Conservation (phyloP, 352 stramenopile genomes). For the Phytophthora niederhauseri region DNA sequence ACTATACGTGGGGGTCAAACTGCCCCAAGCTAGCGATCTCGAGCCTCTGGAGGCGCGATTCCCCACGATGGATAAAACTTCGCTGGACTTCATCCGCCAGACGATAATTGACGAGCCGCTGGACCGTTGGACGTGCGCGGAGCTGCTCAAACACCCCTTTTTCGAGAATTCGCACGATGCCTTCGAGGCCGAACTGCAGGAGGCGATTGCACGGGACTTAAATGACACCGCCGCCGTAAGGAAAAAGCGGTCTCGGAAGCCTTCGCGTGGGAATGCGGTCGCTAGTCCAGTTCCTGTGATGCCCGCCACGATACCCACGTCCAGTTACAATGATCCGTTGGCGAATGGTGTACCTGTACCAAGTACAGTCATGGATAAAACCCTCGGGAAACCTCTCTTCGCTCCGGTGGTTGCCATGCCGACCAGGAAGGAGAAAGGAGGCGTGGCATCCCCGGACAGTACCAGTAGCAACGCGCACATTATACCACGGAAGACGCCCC, state of each 20-base stretch:
- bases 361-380: slow-evolving; percentile 20
- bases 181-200: slow-evolving; percentile 74
- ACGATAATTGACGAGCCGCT: slow-evolving; percentile 82
- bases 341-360: neutral
- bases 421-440: slow-evolving; percentile 32
- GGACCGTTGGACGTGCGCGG: slow-evolving; percentile 79
- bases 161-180: slow-evolving; percentile 59
- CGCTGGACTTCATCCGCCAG: slow-evolving; percentile 73
- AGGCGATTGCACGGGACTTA: slow-evolving; percentile 69
- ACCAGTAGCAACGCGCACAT: slow-evolving; percentile 18
- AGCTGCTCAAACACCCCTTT: slow-evolving; percentile 78
- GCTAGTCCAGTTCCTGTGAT: slow-evolving; percentile 21
- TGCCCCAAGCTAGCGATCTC: slow-evolving; percentile 58
- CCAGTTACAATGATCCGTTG: slow-evolving; percentile 26
- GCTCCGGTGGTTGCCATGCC: slow-evolving; percentile 25
- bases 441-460: slow-evolving; percentile 10
- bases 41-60: slow-evolving; percentile 72
- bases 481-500: slow-evolving; percentile 22
- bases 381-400: slow-evolving; percentile 34
- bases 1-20: slow-evolving; percentile 81
- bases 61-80: slow-evolving; percentile 63
- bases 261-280: slow-evolving; percentile 21
- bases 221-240: slow-evolving; percentile 62
- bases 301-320: slow-evolving; percentile 6
- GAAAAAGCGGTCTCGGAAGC: slow-evolving; percentile 68